Percentiles rank a stretch among this genome's conserved stretches.
These are phyloP conservation scores for Marasmius fiardii DNA, from an alignment of 1,284 basidiomycete species.

Conservation along the genomic window DNA sequence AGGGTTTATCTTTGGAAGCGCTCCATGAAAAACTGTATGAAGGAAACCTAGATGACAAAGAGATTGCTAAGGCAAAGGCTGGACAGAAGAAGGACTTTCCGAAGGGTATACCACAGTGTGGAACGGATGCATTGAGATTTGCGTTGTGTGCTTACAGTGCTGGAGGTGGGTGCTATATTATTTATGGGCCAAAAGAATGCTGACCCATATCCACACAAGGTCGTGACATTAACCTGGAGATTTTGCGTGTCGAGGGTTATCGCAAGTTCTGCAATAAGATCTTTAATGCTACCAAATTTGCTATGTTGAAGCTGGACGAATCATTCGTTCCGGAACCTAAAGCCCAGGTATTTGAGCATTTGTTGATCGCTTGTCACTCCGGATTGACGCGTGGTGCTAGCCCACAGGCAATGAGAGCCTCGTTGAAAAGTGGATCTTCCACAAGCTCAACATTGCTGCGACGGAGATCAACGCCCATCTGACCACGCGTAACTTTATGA, in stretches of 20 bases:
- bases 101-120: conserved; percentile 98
- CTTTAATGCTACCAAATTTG: conserved; percentile 99
- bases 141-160: conserved; percentile 94
- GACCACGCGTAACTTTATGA: conserved; percentile 88
- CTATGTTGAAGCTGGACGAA: conserved; percentile 90
- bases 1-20: conserved; percentile 80
- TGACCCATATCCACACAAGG: conserved; percentile 38
- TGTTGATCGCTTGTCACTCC: neutral
- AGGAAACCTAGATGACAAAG: conserved; percentile 94
- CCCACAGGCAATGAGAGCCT: conserved; percentile 88
- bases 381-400: conserved; percentile 32
- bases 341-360: conserved; percentile 51
- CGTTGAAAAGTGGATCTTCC: conserved; percentile 94
- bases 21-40: conserved; percentile 86
- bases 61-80: conserved; percentile 86
- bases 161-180: conserved; percentile 51
- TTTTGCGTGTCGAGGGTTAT: conserved; percentile 97
- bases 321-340: conserved; percentile 73
- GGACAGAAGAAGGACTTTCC: conserved; percentile 99
- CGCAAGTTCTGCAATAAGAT: conserved; percentile 99
- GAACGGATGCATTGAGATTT: conserved; percentile 95
- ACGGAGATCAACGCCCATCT: conserved; percentile 77
- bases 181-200: neutral
- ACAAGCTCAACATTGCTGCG: conserved; percentile 88
- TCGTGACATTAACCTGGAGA: conserved; percentile 95